Conservation (phyloP, 768 basidiomycete species). For the Kwoniella dendrophila region DNA sequence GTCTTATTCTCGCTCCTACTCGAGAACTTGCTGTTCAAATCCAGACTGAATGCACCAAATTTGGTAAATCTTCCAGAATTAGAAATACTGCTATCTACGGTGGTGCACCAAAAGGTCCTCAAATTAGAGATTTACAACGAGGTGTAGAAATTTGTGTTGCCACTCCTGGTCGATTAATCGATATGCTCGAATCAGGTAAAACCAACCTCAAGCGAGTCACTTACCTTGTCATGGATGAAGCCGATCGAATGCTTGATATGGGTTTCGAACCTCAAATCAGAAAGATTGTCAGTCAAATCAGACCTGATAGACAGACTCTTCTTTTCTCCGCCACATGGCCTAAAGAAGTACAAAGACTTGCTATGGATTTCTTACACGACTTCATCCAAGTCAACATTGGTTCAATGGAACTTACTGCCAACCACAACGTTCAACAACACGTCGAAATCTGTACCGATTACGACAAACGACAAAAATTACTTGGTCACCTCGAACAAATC, state of each 20-base stretch:
- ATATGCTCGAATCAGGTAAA: conserved; percentile 96
- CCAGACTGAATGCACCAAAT: conserved; percentile 97
- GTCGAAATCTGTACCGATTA: conserved; percentile 96
- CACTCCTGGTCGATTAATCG: conserved; percentile 99
- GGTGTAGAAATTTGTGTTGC: conserved; percentile 98
- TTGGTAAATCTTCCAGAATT: conserved; percentile 85
- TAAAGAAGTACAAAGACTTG: conserved; percentile 97
- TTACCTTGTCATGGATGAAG: conserved; percentile 98
- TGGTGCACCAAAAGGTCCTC: conserved; percentile 96
- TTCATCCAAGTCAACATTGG: conserved; percentile 99
- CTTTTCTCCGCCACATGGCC: conserved; percentile 99
- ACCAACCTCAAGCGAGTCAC: conserved; percentile 95
- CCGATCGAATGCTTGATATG: conserved; percentile 99
- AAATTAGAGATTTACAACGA: conserved; percentile 95
- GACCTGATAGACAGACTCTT: conserved; percentile 96
- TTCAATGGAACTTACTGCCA: conserved; percentile 96
- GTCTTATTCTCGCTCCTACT: conserved; percentile 92
- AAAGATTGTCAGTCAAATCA: conserved; percentile 95
- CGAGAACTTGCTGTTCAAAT: conserved; percentile 99
- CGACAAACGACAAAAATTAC: conserved; percentile 92
- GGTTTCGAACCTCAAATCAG: conserved; percentile 99
- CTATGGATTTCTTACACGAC: conserved; percentile 94
- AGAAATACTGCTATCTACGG: conserved; percentile 99
- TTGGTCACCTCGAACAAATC: conserved; percentile 96
- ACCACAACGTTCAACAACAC: conserved; percentile 95